Percentiles rank a stretch among this genome's conserved stretches.
These are phyloP conservation scores for Candida insectorum DNA, from an alignment of 805 yeast genomes.

Conservation along the genomic window DNA sequence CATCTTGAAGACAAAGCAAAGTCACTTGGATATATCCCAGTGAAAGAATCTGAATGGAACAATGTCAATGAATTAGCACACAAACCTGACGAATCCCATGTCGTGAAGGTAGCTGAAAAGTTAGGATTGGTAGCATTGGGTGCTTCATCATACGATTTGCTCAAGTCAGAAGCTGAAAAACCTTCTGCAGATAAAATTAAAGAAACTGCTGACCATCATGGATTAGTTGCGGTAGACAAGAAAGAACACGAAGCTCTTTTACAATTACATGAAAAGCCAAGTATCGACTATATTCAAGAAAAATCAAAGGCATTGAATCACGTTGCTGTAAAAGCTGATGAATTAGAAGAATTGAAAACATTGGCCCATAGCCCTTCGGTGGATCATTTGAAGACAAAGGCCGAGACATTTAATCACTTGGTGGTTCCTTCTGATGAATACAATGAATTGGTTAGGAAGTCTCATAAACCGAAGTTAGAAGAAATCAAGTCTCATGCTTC, in stretches of 20 bases:
- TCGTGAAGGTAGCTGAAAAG: conserved; percentile 12
- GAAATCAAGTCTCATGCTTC: conserved; percentile 18
- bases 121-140: conserved; percentile 14
- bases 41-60: conserved; percentile 20
- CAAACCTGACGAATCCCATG: conserved; percentile 16
- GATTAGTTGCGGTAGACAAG: conserved; percentile 9
- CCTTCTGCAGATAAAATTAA: conserved; percentile 8
- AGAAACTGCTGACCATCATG: conserved; percentile 21
- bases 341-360: conserved; percentile 6
- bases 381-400: conserved; percentile 24
- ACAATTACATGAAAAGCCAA: conserved; percentile 10
- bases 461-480: conserved; percentile 23
- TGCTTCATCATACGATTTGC: conserved; percentile 4
- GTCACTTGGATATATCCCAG: conserved; percentile 12
- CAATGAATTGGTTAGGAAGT: conserved; percentile 7
- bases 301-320: conserved; percentile 7
- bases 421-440: conserved; percentile 19
- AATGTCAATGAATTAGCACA: conserved; percentile 19
- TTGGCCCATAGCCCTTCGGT: conserved; percentile 22
- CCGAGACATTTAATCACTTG: conserved; percentile 15
- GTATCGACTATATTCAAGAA: conserved; percentile 14
- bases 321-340: conserved; percentile 8
- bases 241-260: conserved; percentile 13
- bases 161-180: conserved; percentile 7
- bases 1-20: conserved; percentile 23